These are phyloP conservation scores for Firmiana major DNA, from an alignment of 345 rosid species.

Conservation along the genomic window DNA sequence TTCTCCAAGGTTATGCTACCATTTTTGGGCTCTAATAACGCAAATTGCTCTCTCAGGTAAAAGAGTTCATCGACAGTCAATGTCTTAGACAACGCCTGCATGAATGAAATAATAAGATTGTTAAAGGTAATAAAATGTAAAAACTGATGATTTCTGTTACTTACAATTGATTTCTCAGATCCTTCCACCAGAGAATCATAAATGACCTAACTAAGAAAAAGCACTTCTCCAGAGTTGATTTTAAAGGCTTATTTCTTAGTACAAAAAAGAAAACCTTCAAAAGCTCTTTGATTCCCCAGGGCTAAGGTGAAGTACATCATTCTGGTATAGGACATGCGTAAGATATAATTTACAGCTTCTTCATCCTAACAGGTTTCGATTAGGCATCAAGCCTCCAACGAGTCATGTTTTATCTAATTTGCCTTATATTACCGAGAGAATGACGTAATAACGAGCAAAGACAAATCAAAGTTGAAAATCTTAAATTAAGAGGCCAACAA, in stretches of 20 bases:
- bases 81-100: slow-evolving; percentile 88
- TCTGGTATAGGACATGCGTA: neutral
- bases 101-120: neutral
- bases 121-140: neutral
- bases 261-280: neutral
- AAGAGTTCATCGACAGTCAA: slow-evolving; percentile 55
- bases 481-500: too few relatives aligned
- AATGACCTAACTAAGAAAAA: neutral
- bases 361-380: neutral
- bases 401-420: neutral
- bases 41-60: slow-evolving; percentile 75
- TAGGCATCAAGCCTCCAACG: neutral
- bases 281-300: neutral
- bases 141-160: neutral
- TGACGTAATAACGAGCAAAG: neutral
- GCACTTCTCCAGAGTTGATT: neutral
- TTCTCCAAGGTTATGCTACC: slow-evolving; percentile 68
- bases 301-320: neutral
- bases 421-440: neutral
- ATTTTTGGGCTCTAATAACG: slow-evolving; percentile 62
- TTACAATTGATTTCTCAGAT: neutral
- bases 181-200: neutral
- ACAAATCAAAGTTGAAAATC: neutral
- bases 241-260: neutral
- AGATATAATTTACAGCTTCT: neutral